Base-by-base conservation (phyloP, 192 early-diverging fungal species). In the Podila minutissima region DNA sequence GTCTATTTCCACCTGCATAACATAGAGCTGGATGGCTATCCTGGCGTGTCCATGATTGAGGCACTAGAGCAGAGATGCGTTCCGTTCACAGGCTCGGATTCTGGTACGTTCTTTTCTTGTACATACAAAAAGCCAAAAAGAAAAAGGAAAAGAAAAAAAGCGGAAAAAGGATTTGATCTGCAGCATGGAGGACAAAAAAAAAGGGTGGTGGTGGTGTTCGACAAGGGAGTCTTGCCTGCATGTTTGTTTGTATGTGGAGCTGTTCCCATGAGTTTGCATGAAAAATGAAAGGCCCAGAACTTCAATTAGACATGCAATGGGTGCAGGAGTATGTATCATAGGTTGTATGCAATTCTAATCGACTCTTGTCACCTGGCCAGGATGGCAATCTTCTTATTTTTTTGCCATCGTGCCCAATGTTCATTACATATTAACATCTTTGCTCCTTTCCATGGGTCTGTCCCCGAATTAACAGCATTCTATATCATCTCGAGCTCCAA, bases 401-500 rank as follows among this genome's bases (percentile, higher is more conserved):
- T 53, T 28, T 26, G 13, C n/a, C 50, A 24, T 48, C 29, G 26
- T 41, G 20, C 51, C 33, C 32, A 49, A 5, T 4, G 46, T 15
- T 26, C n/a, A 6, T 51, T 50, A 26, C 13, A 6, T 11, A 24
- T 19, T 20, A 15, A 53, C 51, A 11, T 19, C 0, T 32, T 35
- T 31, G 2, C 63, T 51, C n/a, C 9, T 46, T 46, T 60, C 22
- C 26, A 48, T 51, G 5, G 2, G 8, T 7, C 2, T 22, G 9
- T 51, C 22, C 22, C 20, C 10, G 24, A 48, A 35, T 17, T n/a
- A 35, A 22, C 28, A 76, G 74, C 55, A 28, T 76, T 76, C 58
- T 76, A 76, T 13, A 71, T 71, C 32, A 51, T 71, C 19, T 66
- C 74, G 1, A 76, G 50, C 33, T 76, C 74, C 26, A 76, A 76